phyloP scores from a whole-genome alignment of 106 monocot genomes.

The Narthecium ossifragum region DNA sequence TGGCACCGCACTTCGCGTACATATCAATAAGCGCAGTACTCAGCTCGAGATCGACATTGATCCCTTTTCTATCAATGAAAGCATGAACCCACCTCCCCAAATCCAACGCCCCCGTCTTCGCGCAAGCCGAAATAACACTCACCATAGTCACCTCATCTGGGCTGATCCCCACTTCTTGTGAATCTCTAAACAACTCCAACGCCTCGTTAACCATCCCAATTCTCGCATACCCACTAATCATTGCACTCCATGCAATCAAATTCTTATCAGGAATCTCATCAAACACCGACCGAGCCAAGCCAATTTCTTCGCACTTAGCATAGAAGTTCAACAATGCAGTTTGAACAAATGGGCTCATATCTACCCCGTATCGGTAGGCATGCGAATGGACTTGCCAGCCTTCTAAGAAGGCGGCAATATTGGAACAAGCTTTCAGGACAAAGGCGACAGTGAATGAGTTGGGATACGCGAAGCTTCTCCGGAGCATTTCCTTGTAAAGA shows the following conservation, averaged over 20 bases:
- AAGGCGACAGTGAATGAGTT: conserved; percentile 81
- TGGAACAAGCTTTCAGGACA: conserved; percentile 62
- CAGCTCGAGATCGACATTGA: conserved; percentile 68
- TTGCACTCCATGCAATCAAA: conserved; percentile 81
- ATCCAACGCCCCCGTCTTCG: conserved; percentile 77
- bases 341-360: conserved; percentile 64
- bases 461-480: conserved; percentile 31
- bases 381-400: conserved; percentile 67
- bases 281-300: conserved; percentile 46
- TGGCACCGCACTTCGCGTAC: conserved; percentile 77
- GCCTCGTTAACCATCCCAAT: conserved; percentile 76
- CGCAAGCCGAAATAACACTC: conserved; percentile 84
- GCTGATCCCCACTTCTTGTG: conserved; percentile 51
- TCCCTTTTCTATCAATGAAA: conserved; percentile 62
- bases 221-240: conserved; percentile 87
- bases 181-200: conserved; percentile 62
- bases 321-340: conserved; percentile 64
- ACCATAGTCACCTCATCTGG: conserved; percentile 98
- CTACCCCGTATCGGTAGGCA: conserved; percentile 48
- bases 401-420: conserved; percentile 30
- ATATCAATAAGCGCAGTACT: conserved; percentile 76
- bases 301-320: conserved; percentile 71
- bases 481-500: conserved; percentile 46
- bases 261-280: conserved; percentile 66
- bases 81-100: conserved; percentile 82